Base-by-base conservation (phyloP, 2,329 filamentous ascomycete species). In the Colletotrichum phormii region DNA sequence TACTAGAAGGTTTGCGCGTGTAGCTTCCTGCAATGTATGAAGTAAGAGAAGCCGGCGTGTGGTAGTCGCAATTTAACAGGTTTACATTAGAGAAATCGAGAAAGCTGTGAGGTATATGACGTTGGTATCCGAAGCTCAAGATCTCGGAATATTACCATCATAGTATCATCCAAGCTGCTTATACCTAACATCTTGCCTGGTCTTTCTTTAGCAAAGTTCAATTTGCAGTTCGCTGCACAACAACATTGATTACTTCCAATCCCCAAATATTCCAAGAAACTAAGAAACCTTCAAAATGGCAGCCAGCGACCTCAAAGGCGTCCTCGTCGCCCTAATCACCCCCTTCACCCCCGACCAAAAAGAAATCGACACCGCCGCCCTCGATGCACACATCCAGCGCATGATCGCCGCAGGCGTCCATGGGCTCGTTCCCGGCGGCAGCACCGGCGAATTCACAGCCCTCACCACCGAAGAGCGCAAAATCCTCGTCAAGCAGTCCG, bases 391-490 rank as follows among this genome's bases (percentile, higher is more conserved):
- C 77, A 84, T 88, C 74, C 81, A 87, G 67, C 81, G 81, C 65
- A 81, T 86, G 15, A 81, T 88, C 70, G 73, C 78, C 4, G 81
- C 82, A 0, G 86, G 86, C 4, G 80, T 86, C 22, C 86, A 88
- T 75, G 86, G 86, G 37, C 81, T 88, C 26, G 86, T 88, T 1
- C 86, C 86, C 0, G 85, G 85, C 5, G 86, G 86, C 57, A 87
- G 85, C 78, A 86, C 84, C 0, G 86, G 86, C 64, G 86, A 88
- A 74, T 88, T 88, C 78, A 85, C 86, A 5, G 80, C 83, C 6
- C 75, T 87, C 69, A 80, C 79, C 24, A 75, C 80, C 11, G 79
- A 83, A 8, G 86, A 88, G 75, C 84, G 86, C 66, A 87, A 87
- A 75, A 78, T 82, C 29, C 79, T 86, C 8, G 77, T 86, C 9